A percentile compares a stretch with the other conserved stretches of the same genome.
Evolutionary conservation across 2,329 filamentous ascomycete genomes (phyloP).

Genomic region (Curvularia spicifera): DNA sequence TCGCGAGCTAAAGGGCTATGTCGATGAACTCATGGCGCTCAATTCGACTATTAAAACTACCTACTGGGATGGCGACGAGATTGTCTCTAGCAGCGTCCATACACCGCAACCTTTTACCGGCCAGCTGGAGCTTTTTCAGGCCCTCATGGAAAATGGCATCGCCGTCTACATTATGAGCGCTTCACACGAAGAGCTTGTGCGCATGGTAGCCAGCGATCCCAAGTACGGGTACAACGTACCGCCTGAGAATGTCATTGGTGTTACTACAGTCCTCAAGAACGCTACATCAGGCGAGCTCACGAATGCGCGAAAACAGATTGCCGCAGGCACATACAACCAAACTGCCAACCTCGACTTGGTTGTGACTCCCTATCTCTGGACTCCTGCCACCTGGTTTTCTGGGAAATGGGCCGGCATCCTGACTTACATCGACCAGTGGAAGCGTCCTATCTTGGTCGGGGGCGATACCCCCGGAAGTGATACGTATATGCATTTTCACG

Average conservation of each 20-base stretch:
- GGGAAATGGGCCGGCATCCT: conserved; percentile 43
- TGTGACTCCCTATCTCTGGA: conserved; percentile 39
- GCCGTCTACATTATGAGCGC: conserved; percentile 41
- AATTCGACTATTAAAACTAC: conserved; percentile 33
- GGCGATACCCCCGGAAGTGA: conserved; percentile 42
- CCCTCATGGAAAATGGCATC: conserved; percentile 28
- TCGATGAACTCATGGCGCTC: conserved; percentile 40
- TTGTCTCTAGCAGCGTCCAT: conserved; percentile 26
- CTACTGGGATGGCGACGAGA: conserved; percentile 39
- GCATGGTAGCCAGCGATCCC: conserved; percentile 41
- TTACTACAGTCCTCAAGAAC: conserved; percentile 40
- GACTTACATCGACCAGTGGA: conserved; percentile 42
- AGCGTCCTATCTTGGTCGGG: conserved; percentile 36
- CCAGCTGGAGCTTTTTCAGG: conserved; percentile 28
- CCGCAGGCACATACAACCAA: conserved; percentile 33
- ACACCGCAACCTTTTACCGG: conserved; percentile 36
- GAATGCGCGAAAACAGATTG: conserved; percentile 37
- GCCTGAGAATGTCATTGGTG: conserved; percentile 41
- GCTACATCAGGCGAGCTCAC: conserved; percentile 35
- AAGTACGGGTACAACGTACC: conserved; percentile 44
- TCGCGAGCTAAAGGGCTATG: conserved; percentile 34
- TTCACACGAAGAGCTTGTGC: conserved; percentile 42
- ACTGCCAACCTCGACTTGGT: conserved; percentile 35
- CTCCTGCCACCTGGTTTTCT: conserved; percentile 41
- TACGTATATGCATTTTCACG: conserved; percentile 43